Conservation (phyloP, 495 filamentous ascomycete species). For the Aspergillus bertholletiae region DNA sequence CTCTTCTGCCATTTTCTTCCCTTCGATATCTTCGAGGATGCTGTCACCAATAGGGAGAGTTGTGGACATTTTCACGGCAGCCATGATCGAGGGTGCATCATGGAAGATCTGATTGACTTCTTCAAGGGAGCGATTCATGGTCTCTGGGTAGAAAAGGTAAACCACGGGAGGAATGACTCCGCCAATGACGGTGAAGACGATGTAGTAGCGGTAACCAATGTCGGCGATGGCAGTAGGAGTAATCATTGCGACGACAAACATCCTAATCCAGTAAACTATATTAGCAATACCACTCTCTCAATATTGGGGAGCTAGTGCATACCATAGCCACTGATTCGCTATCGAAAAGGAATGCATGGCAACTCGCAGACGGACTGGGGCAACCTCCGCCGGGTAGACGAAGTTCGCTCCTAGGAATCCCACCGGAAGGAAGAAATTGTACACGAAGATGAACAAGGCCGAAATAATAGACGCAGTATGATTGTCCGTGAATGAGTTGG, state of each 20-base stretch:
- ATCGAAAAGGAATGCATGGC: conserved; percentile 43
- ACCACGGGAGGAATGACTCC: conserved; percentile 39
- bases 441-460: conserved; percentile 43
- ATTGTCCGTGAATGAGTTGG: conserved; percentile 36
- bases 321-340: conserved; percentile 43
- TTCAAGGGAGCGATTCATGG: conserved; percentile 13
- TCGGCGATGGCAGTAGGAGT: conserved; percentile 50
- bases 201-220: conserved; percentile 52
- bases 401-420: conserved; percentile 51
- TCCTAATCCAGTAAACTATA: conserved; percentile 17
- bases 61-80: conserved; percentile 4
- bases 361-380: conserved; percentile 43
- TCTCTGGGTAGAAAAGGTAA: conserved; percentile 53
- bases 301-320: background rate
- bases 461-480: conserved; percentile 31
- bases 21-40: background rate
- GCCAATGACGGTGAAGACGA: conserved; percentile 42
- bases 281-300: background rate
- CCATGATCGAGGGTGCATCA: conserved; percentile 3
- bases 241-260: conserved; percentile 47
- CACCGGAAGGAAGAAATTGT: conserved; percentile 49
- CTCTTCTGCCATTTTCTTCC: background rate
- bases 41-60: background rate
- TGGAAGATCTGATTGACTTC: conserved; percentile 14
- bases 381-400: conserved; percentile 49